Evolutionary conservation across 441 rosid genomes (phyloP), one percentile per base, ranked within the genome.

Genomic region (Brassica hybrid): DNA sequence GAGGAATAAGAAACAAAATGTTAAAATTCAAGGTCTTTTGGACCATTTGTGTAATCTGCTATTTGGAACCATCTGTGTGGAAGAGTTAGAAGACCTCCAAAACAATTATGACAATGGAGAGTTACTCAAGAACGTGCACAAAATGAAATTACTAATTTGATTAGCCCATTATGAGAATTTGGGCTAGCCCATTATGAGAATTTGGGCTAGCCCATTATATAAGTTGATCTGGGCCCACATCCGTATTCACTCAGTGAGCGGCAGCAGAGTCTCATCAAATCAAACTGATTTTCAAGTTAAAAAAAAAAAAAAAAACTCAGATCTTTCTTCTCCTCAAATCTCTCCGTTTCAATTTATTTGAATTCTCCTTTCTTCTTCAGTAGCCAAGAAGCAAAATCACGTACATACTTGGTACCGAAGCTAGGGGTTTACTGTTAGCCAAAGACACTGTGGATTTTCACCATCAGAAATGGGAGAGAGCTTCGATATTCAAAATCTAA

Each of bases 381-480:
- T 25, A 25, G 27, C 27, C 27, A 25, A 25, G 27, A 25, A 25
- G 27, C 27, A 25, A 25, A 25, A 25, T 25, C 27, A 25, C 27
- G 27, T 25, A 25, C 27, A 25, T 25, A 25, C 27, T 25, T 25
- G 27, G 27, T 25, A 25, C 27, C 27, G 27, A 25, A 65, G 62
- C 17, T 65, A 65, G 76, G 80, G 41, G 5, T 77, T 58, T 34
- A 48, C 69, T 56, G 54, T 16, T 4, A 16, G 65, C 41, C 6
- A 41, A 62, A 25, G 18, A 8, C 21, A 57, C 36, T 38, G 59
- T 41, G 34, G 64, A 43, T 21, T 72, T 56, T 71, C 67, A 36
- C 6, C 7, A 54, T 63, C 67, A 63, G 75, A 63, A 23, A 79
- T 79, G 82, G 79, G 72, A 17, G 75, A 74, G 58, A 70, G 45